Percentiles rank a stretch among this genome's conserved stretches.
phyloP scores from a whole-genome alignment of 2,329 filamentous ascomycete genomes.

The Dactylellina drechsleri region DNA sequence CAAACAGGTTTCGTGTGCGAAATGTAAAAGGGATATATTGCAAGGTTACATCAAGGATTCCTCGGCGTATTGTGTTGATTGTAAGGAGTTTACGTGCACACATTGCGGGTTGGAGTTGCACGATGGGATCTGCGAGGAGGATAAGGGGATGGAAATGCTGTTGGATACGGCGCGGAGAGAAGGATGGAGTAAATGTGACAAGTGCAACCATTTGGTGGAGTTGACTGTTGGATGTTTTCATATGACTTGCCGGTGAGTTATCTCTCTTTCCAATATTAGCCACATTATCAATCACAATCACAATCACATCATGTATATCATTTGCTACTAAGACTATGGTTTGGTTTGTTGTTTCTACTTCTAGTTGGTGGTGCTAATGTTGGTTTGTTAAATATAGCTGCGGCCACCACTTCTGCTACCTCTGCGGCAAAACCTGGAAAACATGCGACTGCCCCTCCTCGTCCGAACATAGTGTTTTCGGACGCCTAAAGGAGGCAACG shows the following conservation, averaged over 20 bases:
- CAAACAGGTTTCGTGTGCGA: slow-evolving; percentile 35
- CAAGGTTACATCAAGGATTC: slow-evolving; percentile 36
- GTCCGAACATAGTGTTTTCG: slow-evolving; percentile 40
- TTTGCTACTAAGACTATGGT: too few species aligned
- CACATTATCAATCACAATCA: not conserved
- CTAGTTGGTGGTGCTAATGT: too few species aligned
- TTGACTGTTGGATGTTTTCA: slow-evolving; percentile 57
- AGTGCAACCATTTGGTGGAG: slow-evolving; percentile 58
- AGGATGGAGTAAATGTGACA: slow-evolving; percentile 58
- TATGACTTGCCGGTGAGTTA: slow-evolving; percentile 57
- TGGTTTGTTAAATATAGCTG: slow-evolving; percentile 15
- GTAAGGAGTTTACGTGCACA: slow-evolving; percentile 55
- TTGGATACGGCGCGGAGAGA: slow-evolving; percentile 56
- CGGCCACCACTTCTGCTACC: slow-evolving; percentile 47
- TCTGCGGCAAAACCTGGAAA: slow-evolving; percentile 47
- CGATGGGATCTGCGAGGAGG: slow-evolving; percentile 57
- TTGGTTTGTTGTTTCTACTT: too few species aligned
- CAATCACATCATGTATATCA: too few species aligned
- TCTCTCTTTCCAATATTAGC: not conserved
- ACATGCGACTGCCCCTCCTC: slow-evolving; percentile 46
- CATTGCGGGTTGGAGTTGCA: slow-evolving; percentile 57
- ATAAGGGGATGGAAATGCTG: slow-evolving; percentile 55
- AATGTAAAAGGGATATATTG: slow-evolving; percentile 47
- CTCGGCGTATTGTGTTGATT: slow-evolving; percentile 52
- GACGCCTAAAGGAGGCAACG: slow-evolving; percentile 39